Evolutionary conservation across 225 moss, liverwort and hornwort genomes (phyloP), one percentile per base, ranked within the genome.

Genomic region (Asterella californica): DNA sequence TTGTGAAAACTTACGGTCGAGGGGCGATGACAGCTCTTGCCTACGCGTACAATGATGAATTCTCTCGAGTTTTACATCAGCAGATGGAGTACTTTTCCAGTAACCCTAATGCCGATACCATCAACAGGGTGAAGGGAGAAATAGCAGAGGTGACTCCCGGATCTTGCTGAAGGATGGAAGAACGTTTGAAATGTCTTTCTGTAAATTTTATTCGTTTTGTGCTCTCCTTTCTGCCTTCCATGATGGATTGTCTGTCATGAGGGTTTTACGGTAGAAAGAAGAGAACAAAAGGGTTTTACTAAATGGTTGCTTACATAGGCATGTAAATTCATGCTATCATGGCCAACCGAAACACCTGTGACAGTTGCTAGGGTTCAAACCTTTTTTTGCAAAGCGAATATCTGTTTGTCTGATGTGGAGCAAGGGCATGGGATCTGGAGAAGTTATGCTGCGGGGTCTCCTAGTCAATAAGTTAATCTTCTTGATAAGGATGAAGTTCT

Each of bases 81-180:
- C 99, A 99, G 88, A 99, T 99, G 99, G 99, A 99, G 73, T 95
- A 95, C 80, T 99, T 91, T 81, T 99, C 99, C 15, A 99, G 87
- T 62, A 91, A 95, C 72, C 92, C 86, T 38, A 99, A 89, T 85
- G 91, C 95, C 24, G 95, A 99, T 80, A 87, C 91, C 19, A 95
- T 99, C 30, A 95, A 92, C 85, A 89, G 99, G 89, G 99, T 99
- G 75, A 95, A 95, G 88, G 99, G 97, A 70, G 99, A 99, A 76
- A 95, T 99, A 59, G 88, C 99, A 19, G 99, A 96, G 86, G 96
- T 91, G 82, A 79, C 48, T 52, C 2, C 3, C 29, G 37, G 1
- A 70, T 8, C 9, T 63, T 53, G 0, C 10, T 47, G 34, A 21
- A 48, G 24, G 9, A 38, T 71, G 1, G 42, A 24, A 21, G 36